Percentiles rank a stretch among this genome's conserved stretches.
Conservation (phyloP, 2,329 filamentous ascomycete genomes). For the Pyrenochaeta sp. region DNA sequence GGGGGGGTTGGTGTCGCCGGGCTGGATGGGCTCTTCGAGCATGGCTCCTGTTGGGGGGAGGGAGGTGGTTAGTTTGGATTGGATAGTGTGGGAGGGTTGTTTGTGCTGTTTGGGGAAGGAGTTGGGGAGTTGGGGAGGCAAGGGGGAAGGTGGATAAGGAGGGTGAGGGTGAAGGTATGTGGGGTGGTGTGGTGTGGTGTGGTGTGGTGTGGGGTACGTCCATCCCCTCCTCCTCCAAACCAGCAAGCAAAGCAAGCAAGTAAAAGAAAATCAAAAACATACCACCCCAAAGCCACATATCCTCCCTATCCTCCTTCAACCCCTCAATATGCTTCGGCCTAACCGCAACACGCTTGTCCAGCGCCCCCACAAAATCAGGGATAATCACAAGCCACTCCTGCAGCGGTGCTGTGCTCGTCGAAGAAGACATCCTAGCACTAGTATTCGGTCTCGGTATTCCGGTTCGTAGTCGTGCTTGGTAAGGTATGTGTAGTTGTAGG, state of each 20-base stretch:
- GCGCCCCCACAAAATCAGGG: constrained; percentile 52
- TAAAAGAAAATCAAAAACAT: constrained; percentile 8
- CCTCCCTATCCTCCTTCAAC: constrained; percentile 35
- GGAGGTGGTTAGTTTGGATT: not conserved
- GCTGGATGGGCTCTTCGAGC: constrained; percentile 56
- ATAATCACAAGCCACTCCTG: constrained; percentile 61
- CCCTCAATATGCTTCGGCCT: constrained; percentile 46
- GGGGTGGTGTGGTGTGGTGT: too few species aligned
- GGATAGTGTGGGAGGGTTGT: not conserved
- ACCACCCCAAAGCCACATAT: constrained; percentile 48
- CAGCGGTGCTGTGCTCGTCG: constrained; percentile 23
- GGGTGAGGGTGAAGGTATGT: too few species aligned
- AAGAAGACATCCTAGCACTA: too few species aligned
- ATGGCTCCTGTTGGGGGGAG: constrained; percentile 39
- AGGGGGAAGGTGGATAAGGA: not conserved
- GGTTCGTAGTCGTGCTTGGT: too few species aligned
- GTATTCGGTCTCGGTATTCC: too few species aligned
- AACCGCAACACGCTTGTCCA: constrained; percentile 54
- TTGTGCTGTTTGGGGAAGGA: too few species aligned
- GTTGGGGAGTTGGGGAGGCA: not conserved
- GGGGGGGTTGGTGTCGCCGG: constrained; percentile 64
- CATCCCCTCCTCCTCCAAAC: too few species aligned
- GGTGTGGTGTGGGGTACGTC: too few species aligned
- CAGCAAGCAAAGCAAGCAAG: too few species aligned
- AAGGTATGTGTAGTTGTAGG: too few species aligned